These are phyloP conservation scores for Leccinum incarnatum DNA, from an alignment of 768 basidiomycete genomes.

Conservation along the genomic window DNA sequence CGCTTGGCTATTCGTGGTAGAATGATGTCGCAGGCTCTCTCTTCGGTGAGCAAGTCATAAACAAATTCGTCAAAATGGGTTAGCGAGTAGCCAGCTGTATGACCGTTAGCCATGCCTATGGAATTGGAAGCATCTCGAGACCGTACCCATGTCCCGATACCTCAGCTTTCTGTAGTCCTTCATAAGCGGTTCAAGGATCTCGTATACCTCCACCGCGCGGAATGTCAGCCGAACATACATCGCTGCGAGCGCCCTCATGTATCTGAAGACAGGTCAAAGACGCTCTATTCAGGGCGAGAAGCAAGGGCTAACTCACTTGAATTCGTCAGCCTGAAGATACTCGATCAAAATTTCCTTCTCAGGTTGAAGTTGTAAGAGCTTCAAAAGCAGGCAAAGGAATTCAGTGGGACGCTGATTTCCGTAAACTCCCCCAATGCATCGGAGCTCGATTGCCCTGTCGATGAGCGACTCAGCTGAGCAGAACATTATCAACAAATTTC, in stretches of 20 bases:
- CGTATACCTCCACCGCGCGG: constrained; percentile 84
- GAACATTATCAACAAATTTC: not conserved
- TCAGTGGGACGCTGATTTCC: constrained; percentile 93
- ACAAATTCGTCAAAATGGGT: constrained; percentile 93
- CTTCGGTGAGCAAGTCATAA: constrained; percentile 78
- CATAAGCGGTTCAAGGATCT: constrained; percentile 88
- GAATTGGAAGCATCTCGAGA: not conserved
- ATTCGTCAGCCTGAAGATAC: constrained; percentile 94
- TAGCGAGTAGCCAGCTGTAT: constrained; percentile 76
- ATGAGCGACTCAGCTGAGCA: constrained; percentile 85
- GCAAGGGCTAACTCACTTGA: constrained; percentile 69
- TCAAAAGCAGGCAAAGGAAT: constrained; percentile 89
- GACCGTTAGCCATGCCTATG: not conserved
- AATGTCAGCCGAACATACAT: constrained; percentile 97
- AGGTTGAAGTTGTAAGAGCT: constrained; percentile 94
- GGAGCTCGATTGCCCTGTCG: constrained; percentile 84
- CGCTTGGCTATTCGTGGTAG: constrained; percentile 87
- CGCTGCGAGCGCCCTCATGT: constrained; percentile 88
- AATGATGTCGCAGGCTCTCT: constrained; percentile 95
- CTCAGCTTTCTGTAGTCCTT: constrained; percentile 93
- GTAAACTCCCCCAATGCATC: constrained; percentile 88
- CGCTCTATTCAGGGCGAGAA: not conserved
- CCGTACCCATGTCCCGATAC: constrained; percentile 71
- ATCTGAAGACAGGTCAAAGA: constrained; percentile 47
- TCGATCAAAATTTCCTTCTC: constrained; percentile 97